Conservation (phyloP, 257 asterid species). For the Ballota nigra region DNA sequence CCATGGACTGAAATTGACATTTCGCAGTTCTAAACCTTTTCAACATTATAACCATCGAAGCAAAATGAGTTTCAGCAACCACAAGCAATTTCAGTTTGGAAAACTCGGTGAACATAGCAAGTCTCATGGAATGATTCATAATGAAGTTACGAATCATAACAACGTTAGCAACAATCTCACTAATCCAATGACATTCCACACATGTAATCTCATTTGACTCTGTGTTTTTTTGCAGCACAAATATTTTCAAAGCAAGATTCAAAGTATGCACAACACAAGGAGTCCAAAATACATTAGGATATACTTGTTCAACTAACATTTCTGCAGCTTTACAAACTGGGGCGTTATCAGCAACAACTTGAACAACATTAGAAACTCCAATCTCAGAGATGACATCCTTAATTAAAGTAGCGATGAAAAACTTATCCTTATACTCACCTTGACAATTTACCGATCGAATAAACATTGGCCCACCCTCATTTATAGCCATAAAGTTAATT, state of each 20-base stretch:
- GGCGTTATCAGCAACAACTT: neutral
- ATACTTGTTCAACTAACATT: neutral
- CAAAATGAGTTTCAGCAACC: neutral
- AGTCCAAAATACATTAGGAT: neutral
- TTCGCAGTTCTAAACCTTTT: neutral
- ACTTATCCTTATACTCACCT: neutral
- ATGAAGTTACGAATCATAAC: neutral
- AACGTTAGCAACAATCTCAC: neutral
- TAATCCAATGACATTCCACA: neutral
- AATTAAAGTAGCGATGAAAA: neutral
- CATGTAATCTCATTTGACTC: neutral
- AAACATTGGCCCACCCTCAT: neutral
- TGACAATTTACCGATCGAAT: neutral
- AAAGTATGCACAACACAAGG: neutral
- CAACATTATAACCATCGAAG: neutral
- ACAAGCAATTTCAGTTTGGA: neutral
- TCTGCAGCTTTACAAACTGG: neutral
- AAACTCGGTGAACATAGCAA: neutral
- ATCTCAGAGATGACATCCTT: neutral
- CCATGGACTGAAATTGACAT: neutral
- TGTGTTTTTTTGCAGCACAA: neutral
- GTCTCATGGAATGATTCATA: neutral
- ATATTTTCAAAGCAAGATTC: neutral
- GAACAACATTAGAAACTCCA: neutral
- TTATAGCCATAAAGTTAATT: neutral